Evolutionary conservation across 2,329 filamentous ascomycete genomes (phyloP).

Genomic region (Emericellopsis atlantica): DNA sequence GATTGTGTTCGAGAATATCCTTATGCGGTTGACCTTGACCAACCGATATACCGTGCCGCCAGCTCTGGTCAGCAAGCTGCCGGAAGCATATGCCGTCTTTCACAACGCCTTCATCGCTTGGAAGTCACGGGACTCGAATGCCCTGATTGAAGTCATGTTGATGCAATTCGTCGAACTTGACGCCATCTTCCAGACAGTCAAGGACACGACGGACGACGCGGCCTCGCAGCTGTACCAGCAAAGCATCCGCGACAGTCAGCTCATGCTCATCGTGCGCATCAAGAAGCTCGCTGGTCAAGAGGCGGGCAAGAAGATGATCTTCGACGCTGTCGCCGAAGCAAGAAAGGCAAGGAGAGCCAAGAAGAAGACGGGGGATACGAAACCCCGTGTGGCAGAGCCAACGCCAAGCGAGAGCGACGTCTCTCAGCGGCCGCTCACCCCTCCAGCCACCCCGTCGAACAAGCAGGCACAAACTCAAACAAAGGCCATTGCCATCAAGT

Average conservation of each 20-base stretch:
- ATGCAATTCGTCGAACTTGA: slow-evolving; percentile 76
- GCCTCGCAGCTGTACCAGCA: slow-evolving; percentile 67
- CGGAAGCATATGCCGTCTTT: slow-evolving; percentile 61
- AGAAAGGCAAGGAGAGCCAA: slow-evolving; percentile 51
- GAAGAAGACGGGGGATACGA: slow-evolving; percentile 56
- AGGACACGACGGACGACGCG: slow-evolving; percentile 60
- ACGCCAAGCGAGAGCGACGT: slow-evolving; percentile 22
- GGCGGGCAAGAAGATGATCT: slow-evolving; percentile 58
- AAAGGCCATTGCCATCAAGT: slow-evolving; percentile 10
- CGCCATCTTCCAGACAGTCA: slow-evolving; percentile 72
- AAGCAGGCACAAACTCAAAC: slow-evolving; percentile 9
- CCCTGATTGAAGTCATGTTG: slow-evolving; percentile 74
- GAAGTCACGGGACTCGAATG: slow-evolving; percentile 70
- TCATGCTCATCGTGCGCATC: slow-evolving; percentile 67
- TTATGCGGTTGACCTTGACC: slow-evolving; percentile 50
- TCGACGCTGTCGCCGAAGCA: slow-evolving; percentile 61
- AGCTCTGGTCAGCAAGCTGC: slow-evolving; percentile 47
- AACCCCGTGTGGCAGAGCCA: slow-evolving; percentile 50
- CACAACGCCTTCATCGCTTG: slow-evolving; percentile 71
- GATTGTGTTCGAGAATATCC: slow-evolving; percentile 63
- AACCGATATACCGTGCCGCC: slow-evolving; percentile 58
- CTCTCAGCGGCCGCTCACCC: slow-evolving; percentile 34
- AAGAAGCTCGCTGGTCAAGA: slow-evolving; percentile 64
- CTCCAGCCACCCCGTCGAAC: slow-evolving; percentile 35
- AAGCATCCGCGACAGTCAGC: slow-evolving; percentile 70